Evolutionary conservation across 2,329 filamentous ascomycete species (phyloP), one percentile per base, ranked within the genome.

Genomic region (Fusarium haematococcum): DNA sequence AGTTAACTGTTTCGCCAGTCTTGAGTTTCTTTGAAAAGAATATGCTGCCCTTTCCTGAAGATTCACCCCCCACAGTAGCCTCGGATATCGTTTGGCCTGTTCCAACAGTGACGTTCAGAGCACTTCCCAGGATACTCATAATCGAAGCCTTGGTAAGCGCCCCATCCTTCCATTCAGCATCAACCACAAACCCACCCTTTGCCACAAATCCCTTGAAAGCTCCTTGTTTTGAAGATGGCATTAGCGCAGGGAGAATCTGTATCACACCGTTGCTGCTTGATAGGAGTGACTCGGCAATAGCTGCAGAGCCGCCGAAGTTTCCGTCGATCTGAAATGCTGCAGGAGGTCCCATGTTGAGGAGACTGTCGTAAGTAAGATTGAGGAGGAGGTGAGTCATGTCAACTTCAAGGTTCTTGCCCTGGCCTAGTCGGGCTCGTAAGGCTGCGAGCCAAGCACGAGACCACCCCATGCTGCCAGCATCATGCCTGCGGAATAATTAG

Each of bases 121-220:
- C 30, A 39, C 39, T 63, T 1, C 60, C 60, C 10, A 63, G 11
- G 18, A 39, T 63, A 10, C 60, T 63, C 9, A 23, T 63, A 13
- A 63, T 52, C 1, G 60, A 37, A 20, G 60, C 45, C 32, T 27
- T 16, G 6, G 45, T 30, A 13, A 63, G 16, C 0, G 45, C 45
- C 5, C 60, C 60, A 4, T 39, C 45, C 43, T 54, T 27, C 60
- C 60, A 63, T 25, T 37, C 23, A 7, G 60, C 33, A 30, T 41
- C 18, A 27, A 63, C 45, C 2, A 81, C 76, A 6, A 69, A 75
- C 9, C 75, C 65, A 3, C 65, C 59, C 18, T 61, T 37, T 8
- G 48, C 59, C 2, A 67, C 48, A 6, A 63, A 41, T 1, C 64
- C 64, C 8, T 58, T 63, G 23, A 48, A 64, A 3, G n/a, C 32